Conservation (phyloP, 208 protist genomes). For the Acanthamoeba divionensis region DNA sequence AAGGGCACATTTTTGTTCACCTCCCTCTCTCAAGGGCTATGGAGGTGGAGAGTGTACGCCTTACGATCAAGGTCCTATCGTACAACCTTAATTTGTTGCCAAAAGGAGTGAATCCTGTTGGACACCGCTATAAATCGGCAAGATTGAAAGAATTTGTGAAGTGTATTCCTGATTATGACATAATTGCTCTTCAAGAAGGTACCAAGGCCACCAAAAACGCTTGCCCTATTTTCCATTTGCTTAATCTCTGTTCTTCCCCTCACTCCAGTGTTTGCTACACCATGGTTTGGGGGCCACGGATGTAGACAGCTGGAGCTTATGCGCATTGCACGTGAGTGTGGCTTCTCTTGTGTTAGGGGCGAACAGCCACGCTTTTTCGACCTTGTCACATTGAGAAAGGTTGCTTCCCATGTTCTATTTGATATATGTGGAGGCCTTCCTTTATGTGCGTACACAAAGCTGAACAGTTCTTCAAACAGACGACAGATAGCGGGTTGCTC, state of each 20-base stretch:
- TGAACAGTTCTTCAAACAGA: not conserved
- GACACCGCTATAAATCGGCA: slow-evolving; percentile 19
- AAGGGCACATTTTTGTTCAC: too few species aligned
- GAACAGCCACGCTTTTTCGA: not conserved
- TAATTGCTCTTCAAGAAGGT: slow-evolving; percentile 34
- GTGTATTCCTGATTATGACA: not conserved
- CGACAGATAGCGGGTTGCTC: slow-evolving; percentile 36
- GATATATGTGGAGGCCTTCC: too few species aligned
- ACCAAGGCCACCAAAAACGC: too few species aligned
- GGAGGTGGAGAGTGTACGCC: too few species aligned
- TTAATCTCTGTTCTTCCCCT: too few species aligned
- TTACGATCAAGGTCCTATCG: not conserved
- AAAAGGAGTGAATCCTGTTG: slow-evolving; percentile 32
- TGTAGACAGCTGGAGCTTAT: not conserved
- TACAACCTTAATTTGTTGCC: slow-evolving; percentile 31
- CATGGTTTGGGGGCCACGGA: not conserved
- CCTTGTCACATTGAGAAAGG: not conserved
- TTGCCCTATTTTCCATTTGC: too few species aligned
- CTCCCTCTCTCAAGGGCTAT: too few species aligned
- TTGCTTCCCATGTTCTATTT: too few species aligned
- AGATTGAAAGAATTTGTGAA: not conserved
- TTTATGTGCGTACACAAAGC: too few species aligned
- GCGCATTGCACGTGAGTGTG: not conserved
- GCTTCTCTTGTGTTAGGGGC: not conserved
- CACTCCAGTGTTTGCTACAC: slow-evolving; percentile 38